Evolutionary conservation across 805 yeast species (phyloP).

Genomic region (Cyberlindnera nakhonratchasimensis): DNA sequence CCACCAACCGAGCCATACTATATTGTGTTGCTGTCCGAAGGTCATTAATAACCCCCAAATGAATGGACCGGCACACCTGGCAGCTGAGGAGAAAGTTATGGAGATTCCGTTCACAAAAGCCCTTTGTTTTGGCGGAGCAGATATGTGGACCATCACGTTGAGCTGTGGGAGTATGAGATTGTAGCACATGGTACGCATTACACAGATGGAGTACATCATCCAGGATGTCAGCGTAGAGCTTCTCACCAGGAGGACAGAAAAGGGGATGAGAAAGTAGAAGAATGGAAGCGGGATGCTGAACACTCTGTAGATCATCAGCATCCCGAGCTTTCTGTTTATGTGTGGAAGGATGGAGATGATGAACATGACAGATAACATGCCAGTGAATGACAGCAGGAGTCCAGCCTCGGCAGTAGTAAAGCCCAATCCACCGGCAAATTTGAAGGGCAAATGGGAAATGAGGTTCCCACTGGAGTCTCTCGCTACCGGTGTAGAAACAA

Average conservation of each 20-base stretch:
- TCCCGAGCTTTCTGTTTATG: constrained; percentile 21
- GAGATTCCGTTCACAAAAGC: constrained; percentile 17
- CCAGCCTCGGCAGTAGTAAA: constrained; percentile 22
- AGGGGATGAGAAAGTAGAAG: constrained; percentile 18
- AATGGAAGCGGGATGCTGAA: constrained; percentile 19
- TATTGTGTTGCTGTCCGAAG: constrained; percentile 4
- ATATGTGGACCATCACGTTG: constrained; percentile 15
- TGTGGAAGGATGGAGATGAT: constrained; percentile 21
- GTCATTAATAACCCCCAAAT: constrained; percentile 13
- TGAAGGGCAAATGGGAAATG: constrained; percentile 19
- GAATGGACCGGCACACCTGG: constrained; percentile 17
- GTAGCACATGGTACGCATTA: constrained; percentile 2
- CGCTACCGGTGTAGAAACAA: constrained; percentile 10
- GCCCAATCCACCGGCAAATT: constrained; percentile 23
- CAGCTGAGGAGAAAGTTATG: constrained; percentile 12
- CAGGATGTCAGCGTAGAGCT: constrained; percentile 1
- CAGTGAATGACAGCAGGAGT: constrained; percentile 21
- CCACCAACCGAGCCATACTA: constrained; percentile 15
- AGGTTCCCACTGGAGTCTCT: constrained; percentile 15
- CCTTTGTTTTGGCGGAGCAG: constrained; percentile 15
- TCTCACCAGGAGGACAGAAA: constrained; percentile 19
- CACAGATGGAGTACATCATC: constrained; percentile 1
- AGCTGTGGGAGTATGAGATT: constrained; percentile 16
- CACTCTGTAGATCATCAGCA: constrained; percentile 18
- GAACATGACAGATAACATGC: constrained; percentile 18